A percentile compares a stretch with the other conserved stretches of the same genome.
These are phyloP conservation scores for Staphylotrichum longicolle DNA, from an alignment of 495 filamentous ascomycete genomes.

Conservation along the genomic window DNA sequence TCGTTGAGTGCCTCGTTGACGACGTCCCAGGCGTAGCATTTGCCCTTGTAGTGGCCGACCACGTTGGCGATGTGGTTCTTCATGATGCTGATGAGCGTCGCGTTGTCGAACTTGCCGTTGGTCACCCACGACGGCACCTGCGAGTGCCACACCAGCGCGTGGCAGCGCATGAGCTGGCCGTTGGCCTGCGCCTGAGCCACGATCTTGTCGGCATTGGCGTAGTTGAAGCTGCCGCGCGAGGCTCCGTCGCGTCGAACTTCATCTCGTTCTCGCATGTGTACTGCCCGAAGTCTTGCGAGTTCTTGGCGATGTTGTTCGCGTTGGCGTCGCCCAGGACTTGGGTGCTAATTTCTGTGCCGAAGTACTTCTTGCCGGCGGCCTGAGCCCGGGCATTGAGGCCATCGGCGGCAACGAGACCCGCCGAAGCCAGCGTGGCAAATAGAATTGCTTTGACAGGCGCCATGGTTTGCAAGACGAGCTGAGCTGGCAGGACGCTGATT, in stretches of 20 bases:
- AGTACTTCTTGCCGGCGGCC: conserved; percentile 6
- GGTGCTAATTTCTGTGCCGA: conserved; percentile 1
- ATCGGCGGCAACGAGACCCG: conserved; percentile 1
- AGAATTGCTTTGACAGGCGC: not conserved
- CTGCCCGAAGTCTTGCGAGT: conserved; percentile 1
- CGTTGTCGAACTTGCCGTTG: conserved; percentile 47
- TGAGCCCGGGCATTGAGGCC: not conserved
- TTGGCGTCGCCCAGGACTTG: not conserved
- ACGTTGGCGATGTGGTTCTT: conserved; percentile 52
- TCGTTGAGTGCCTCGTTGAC: conserved; percentile 53
- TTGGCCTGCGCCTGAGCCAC: conserved; percentile 45
- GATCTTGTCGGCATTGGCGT: conserved; percentile 47
- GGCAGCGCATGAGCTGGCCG: conserved; percentile 52
- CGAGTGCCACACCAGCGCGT: conserved; percentile 56
- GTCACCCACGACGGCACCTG: conserved; percentile 55
- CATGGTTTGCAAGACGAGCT: conserved; percentile 1
- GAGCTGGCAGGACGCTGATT: too few species aligned
- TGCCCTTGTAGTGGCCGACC: conserved; percentile 50
- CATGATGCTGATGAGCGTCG: conserved; percentile 45
- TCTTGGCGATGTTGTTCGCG: conserved; percentile 9
- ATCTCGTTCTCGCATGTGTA: conserved; percentile 5
- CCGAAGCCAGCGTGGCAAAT: not conserved
- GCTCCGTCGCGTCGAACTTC: conserved; percentile 16
- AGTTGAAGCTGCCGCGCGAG: conserved; percentile 47
- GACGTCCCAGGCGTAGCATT: conserved; percentile 49